These are phyloP conservation scores for Monilinia aucupariae DNA, from an alignment of 2,329 filamentous ascomycete species.

Conservation along the genomic window DNA sequence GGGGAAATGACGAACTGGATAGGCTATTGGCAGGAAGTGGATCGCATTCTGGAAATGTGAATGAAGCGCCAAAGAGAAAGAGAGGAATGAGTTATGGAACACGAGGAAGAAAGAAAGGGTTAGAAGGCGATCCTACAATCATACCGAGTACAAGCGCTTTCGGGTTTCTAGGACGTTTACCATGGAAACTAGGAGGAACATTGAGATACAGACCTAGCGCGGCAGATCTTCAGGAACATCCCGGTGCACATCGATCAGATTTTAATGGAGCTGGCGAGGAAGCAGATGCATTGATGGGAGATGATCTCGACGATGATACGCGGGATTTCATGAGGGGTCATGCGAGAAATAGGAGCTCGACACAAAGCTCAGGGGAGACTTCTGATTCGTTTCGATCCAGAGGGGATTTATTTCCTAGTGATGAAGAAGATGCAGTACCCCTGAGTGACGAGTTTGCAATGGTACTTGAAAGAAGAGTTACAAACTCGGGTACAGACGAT, in stretches of 20 bases:
- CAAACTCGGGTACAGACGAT: conserved; percentile 55
- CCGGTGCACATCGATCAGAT: conserved; percentile 46
- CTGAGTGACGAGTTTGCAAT: conserved; percentile 90
- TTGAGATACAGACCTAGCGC: conserved; percentile 86
- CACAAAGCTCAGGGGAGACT: conserved; percentile 72
- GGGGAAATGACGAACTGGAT: conserved; percentile 83
- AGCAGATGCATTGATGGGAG: conserved; percentile 64
- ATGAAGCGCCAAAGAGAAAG: conserved; percentile 64
- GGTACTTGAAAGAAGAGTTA: conserved; percentile 66
- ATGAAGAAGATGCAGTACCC: conserved; percentile 80
- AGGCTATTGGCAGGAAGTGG: conserved; percentile 69
- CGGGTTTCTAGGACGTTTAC: conserved; percentile 76
- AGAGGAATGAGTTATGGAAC: conserved; percentile 88
- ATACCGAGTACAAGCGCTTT: conserved; percentile 82
- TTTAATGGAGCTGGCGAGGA: conserved; percentile 45
- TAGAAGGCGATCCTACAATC: conserved; percentile 68
- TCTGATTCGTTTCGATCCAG: conserved; percentile 81
- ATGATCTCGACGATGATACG: conserved; percentile 29
- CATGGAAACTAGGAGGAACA: conserved; percentile 78
- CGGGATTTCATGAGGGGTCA: conserved; percentile 26
- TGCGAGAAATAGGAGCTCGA: conserved; percentile 60
- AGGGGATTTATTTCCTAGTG: conserved; percentile 86
- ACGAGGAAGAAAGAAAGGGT: conserved; percentile 54
- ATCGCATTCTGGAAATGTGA: conserved; percentile 41
- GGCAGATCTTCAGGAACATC: conserved; percentile 84